Conservation (phyloP, 1,139 yeast species). For the Torulaspora pretoriensis region DNA sequence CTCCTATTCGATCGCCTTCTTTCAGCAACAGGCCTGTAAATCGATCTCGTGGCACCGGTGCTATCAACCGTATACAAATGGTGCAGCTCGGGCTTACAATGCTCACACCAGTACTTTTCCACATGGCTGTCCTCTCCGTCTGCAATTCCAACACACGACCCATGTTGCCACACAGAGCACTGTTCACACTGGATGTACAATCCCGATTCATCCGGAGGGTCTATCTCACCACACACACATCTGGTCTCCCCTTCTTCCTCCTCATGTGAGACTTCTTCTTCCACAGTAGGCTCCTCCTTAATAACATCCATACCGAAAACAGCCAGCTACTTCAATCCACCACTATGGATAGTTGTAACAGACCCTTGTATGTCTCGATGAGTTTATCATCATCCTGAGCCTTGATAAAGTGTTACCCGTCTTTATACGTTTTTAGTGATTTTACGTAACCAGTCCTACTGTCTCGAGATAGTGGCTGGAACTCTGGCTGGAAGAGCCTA, state of each 20-base stretch:
- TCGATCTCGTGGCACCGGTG: conserved; percentile 37
- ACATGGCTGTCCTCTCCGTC: conserved; percentile 61
- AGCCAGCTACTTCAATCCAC: background rate
- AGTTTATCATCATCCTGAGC: background rate
- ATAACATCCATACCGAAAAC: conserved; percentile 11
- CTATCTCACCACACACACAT: conserved; percentile 74
- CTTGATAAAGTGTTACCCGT: background rate
- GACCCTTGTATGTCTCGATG: conserved; percentile 1
- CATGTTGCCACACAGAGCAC: conserved; percentile 97
- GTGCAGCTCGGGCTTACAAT: conserved; percentile 81
- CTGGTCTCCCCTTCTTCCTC: conserved; percentile 77
- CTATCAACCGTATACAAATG: conserved; percentile 47
- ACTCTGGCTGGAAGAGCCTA: too few relatives aligned
- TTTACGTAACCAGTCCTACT: too few relatives aligned
- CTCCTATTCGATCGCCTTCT: conserved; percentile 23
- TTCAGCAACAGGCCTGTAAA: conserved; percentile 42
- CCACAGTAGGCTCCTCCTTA: conserved; percentile 17
- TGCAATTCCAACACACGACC: conserved; percentile 75
- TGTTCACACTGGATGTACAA: conserved; percentile 79
- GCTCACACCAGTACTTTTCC: conserved; percentile 87
- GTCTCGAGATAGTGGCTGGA: background rate
- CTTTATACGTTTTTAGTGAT: background rate
- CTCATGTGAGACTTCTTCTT: conserved; percentile 34
- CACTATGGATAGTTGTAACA: background rate
- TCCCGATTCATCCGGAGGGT: conserved; percentile 53